Conservation (phyloP, 768 basidiomycete species). For the Hygrophoropsis aurantiaca region DNA sequence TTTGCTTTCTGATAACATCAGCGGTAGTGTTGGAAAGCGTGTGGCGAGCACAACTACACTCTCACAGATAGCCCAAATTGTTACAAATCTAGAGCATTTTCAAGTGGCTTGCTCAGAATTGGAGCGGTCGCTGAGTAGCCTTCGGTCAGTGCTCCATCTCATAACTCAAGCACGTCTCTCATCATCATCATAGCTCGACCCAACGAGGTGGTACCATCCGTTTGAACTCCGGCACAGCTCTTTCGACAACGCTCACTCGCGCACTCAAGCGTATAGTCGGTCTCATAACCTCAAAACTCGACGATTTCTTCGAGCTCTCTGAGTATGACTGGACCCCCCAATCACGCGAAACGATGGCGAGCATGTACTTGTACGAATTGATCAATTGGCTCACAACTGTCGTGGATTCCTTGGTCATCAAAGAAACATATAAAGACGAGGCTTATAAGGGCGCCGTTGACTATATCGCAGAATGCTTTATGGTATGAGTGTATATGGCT, state of each 20-base stretch:
- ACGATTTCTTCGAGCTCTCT: slow-evolving; percentile 93
- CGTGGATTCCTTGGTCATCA: slow-evolving; percentile 85
- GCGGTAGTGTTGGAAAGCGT: slow-evolving; percentile 72
- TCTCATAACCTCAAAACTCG: slow-evolving; percentile 87
- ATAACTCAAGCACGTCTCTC: not conserved
- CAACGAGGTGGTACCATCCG: slow-evolving; percentile 82
- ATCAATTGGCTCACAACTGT: slow-evolving; percentile 96
- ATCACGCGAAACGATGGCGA: slow-evolving; percentile 70
- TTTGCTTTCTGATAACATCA: slow-evolving; percentile 74
- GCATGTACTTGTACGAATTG: slow-evolving; percentile 93
- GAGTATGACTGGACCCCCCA: slow-evolving; percentile 93
- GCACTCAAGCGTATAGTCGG: slow-evolving; percentile 76
- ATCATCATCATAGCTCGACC: slow-evolving; percentile 54
- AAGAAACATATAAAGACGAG: slow-evolving; percentile 83
- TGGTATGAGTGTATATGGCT: slow-evolving; percentile 53
- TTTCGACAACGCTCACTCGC: slow-evolving; percentile 64
- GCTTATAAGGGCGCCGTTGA: slow-evolving; percentile 87
- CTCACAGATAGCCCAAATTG: slow-evolving; percentile 89
- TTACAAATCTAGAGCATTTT: slow-evolving; percentile 92
- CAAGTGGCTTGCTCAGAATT: slow-evolving; percentile 82
- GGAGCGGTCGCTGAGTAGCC: slow-evolving; percentile 77
- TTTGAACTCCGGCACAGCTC: slow-evolving; percentile 61
- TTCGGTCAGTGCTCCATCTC: slow-evolving; percentile 53
- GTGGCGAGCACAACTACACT: slow-evolving; percentile 74
- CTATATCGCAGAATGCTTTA: slow-evolving; percentile 84